Conservation (phyloP, 2,329 filamentous ascomycete species). For the Lomentospora prolificans region DNA sequence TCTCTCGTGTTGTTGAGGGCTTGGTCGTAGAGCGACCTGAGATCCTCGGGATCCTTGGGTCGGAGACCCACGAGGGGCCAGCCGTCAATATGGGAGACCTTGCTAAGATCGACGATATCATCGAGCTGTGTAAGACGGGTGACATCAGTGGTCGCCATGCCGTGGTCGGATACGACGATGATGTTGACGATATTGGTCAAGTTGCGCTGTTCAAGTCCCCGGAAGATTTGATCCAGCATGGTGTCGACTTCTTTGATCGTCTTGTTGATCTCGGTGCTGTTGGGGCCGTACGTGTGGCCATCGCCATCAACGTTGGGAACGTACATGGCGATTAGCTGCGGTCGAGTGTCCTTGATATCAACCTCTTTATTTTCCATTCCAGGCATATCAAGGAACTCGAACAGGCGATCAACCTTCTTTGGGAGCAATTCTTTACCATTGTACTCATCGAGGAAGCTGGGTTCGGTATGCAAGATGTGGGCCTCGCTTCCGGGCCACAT, state of each 20-base stretch:
- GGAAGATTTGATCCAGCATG: conserved; percentile 71
- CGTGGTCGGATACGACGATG: conserved; percentile 93
- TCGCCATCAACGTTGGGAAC: conserved; percentile 85
- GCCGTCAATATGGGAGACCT: conserved; percentile 79
- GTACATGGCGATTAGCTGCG: conserved; percentile 88
- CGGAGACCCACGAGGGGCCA: conserved; percentile 90
- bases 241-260: conserved; percentile 73
- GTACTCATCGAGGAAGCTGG: conserved; percentile 74
- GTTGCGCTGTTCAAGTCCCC: conserved; percentile 70
- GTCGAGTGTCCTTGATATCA: conserved; percentile 45
- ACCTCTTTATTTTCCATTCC: conserved; percentile 50
- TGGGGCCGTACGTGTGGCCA: conserved; percentile 83
- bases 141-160: conserved; percentile 88
- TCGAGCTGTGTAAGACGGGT: conserved; percentile 79
- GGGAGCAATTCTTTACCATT: conserved; percentile 66
- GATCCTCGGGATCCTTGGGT: conserved; percentile 58
- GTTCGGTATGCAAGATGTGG: conserved; percentile 63
- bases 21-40: conserved; percentile 56
- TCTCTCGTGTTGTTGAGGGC: conserved; percentile 23
- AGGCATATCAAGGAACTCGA: conserved; percentile 77
- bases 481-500: conserved; percentile 99
- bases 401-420: conserved; percentile 67
- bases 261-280: conserved; percentile 77
- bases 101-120: conserved; percentile 67
- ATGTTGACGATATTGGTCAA: conserved; percentile 86